Evolutionary conservation across 202 grass and related monocot species (phyloP).

Genomic region (Carex arenaria): DNA sequence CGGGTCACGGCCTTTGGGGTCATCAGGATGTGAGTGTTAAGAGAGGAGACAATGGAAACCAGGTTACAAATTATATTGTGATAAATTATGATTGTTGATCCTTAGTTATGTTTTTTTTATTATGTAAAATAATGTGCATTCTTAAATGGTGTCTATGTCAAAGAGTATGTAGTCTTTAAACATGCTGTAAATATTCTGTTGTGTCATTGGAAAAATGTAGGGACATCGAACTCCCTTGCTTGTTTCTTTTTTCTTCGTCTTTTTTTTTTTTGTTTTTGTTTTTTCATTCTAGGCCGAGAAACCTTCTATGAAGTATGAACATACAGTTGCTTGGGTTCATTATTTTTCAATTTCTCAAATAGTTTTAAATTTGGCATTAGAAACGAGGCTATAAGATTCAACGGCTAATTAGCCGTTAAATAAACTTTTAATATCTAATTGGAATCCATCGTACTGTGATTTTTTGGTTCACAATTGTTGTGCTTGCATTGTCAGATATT

Average conservation of each 20-base stretch:
- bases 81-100: conserved; percentile 6
- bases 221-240: background rate
- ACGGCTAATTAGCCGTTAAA: background rate
- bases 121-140: conserved; percentile 14
- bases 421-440: background rate
- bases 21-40: conserved; percentile 61
- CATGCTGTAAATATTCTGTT: conserved; percentile 4
- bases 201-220: background rate
- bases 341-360: background rate
- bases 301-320: background rate
- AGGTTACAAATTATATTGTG: background rate
- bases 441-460: no score
- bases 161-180: background rate
- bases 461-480: no score
- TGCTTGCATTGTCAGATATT: no score
- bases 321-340: background rate
- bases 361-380: background rate
- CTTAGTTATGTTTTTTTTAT: background rate
- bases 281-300: background rate
- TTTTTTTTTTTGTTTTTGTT: background rate
- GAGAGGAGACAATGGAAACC: background rate
- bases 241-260: background rate
- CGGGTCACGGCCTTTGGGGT: conserved; percentile 49
- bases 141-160: background rate
- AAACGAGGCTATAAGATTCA: background rate